Evolutionary conservation across 1,284 basidiomycete genomes (phyloP), one percentile per base, ranked within the genome.

Genomic region (Meripilus lineatus): DNA sequence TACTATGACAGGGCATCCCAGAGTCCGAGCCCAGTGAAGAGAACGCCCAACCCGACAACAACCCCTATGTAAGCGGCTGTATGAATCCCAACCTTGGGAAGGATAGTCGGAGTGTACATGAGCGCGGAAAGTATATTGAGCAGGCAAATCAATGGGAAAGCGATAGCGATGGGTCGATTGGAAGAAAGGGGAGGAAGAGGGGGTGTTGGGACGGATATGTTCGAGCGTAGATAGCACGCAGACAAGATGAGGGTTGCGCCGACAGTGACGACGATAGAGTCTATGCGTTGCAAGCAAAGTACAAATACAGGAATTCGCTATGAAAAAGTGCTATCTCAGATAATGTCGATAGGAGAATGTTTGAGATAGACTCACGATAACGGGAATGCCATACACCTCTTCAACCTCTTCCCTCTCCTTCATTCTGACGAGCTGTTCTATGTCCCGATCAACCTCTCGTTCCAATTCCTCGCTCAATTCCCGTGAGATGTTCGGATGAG

Each of bases 261-360:
- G 20, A 88, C 57, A 4, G 83, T 78, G 40, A 86, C 71, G 5
- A 88, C 58, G 49, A 87, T 72, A 3, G 80, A 74, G 59, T 86
- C 84, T 50, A 87, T 63, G 44, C 86, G 75, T 58, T 87, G 82
- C 38, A 89, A 69, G 56, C 79, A 83, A 4, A 80, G 76, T 22
- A 89, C 72, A 56, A 88, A 84, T 13, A 85, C 78, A 1, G 87
- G 87, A 22, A 89, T 85, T 53, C 70, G 71, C 83, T 87, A 54
- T 34, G 32, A 15, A 18, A 28, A 36, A n/a, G n/a, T n/a, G n/a
- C n/a, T n/a, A n/a, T n/a, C 18, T n/a, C 23, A 14, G 24, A 6
- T 14, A 15, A 14, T 24, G 30, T 2, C 28, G 38, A 15, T 13
- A 21, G 32, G 50, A 39, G 5, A 22, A 4, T 33, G 18, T 37